These are phyloP conservation scores for Erigeron canadensis DNA, from an alignment of 129 eudicot species.

Conservation along the genomic window DNA sequence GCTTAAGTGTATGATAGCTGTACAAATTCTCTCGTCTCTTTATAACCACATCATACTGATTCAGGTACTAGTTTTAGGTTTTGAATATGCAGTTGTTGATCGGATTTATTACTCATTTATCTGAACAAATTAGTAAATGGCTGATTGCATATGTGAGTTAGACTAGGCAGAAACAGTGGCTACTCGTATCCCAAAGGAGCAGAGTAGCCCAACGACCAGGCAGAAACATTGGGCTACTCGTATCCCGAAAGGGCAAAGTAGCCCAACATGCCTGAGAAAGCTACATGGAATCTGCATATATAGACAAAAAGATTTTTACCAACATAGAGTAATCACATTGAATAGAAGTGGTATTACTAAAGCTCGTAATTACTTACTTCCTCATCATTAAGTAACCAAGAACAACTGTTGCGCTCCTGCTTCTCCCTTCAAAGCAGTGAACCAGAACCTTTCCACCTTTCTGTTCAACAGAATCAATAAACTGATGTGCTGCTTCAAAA, in stretches of 20 bases:
- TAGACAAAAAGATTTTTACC: neutral
- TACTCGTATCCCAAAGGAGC: too few species aligned
- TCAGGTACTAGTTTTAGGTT: neutral
- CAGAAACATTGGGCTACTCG: too few species aligned
- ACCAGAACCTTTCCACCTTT: slow-evolving; percentile 89
- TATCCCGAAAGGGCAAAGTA: too few species aligned
- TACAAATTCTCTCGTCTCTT: neutral
- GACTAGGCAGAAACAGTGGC: too few species aligned
- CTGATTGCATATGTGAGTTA: neutral
- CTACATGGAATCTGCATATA: neutral
- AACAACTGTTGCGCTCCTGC: slow-evolving; percentile 92
- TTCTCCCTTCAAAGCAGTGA: slow-evolving; percentile 98
- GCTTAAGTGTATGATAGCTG: neutral
- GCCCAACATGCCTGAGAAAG: too few species aligned
- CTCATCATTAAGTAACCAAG: slow-evolving; percentile 89
- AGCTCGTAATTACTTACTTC: slow-evolving; percentile 50
- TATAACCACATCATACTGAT: neutral
- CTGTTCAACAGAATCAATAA: slow-evolving; percentile 69
- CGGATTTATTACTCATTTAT: neutral
- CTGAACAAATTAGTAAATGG: neutral
- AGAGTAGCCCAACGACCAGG: too few species aligned
- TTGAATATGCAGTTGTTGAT: neutral
- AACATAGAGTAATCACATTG: neutral
- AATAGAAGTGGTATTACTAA: neutral
- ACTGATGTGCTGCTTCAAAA: slow-evolving; percentile 81